These are phyloP conservation scores for Russula brevipes DNA, from an alignment of 768 basidiomycete genomes.

Conservation along the genomic window DNA sequence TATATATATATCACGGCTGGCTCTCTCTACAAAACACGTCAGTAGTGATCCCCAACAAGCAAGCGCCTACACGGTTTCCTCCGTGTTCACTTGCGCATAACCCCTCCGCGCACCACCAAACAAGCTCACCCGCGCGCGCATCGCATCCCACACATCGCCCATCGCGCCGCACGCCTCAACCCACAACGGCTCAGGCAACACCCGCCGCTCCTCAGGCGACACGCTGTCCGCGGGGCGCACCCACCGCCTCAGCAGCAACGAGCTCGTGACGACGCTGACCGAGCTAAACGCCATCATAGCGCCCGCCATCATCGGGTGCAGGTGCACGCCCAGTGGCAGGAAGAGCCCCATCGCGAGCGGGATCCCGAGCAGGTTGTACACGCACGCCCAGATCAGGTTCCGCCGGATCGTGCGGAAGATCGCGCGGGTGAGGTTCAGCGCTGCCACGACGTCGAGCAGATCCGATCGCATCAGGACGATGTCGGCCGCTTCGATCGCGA, in stretches of 20 bases:
- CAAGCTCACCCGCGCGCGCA: slow-evolving; percentile 40
- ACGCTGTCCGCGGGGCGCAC: slow-evolving; percentile 61
- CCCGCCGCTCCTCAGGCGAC: slow-evolving; percentile 53
- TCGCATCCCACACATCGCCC: slow-evolving; percentile 41
- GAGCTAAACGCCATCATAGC: slow-evolving; percentile 82
- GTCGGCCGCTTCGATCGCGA: slow-evolving; percentile 97
- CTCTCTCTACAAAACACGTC: background rate
- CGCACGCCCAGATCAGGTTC: slow-evolving; percentile 94
- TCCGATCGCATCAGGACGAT: slow-evolving; percentile 97
- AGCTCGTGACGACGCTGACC: slow-evolving; percentile 91
- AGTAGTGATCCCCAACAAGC: background rate
- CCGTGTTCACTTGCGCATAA: slow-evolving; percentile 58
- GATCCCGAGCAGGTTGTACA: slow-evolving; percentile 90
- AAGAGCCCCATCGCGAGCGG: slow-evolving; percentile 98
- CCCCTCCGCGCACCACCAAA: slow-evolving; percentile 26
- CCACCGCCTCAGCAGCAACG: slow-evolving; percentile 84
- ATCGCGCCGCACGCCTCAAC: slow-evolving; percentile 42
- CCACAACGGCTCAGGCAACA: slow-evolving; percentile 34
- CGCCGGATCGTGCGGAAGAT: slow-evolving; percentile 90
- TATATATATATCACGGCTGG: no score
- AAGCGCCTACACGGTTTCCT: slow-evolving; percentile 35
- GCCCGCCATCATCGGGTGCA: slow-evolving; percentile 74
- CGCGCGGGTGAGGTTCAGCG: slow-evolving; percentile 79
- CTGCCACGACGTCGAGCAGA: slow-evolving; percentile 94
- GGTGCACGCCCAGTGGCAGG: slow-evolving; percentile 84